Base-by-base conservation (phyloP, 2,329 filamentous ascomycete species). In the Trichoderma hamatum region DNA sequence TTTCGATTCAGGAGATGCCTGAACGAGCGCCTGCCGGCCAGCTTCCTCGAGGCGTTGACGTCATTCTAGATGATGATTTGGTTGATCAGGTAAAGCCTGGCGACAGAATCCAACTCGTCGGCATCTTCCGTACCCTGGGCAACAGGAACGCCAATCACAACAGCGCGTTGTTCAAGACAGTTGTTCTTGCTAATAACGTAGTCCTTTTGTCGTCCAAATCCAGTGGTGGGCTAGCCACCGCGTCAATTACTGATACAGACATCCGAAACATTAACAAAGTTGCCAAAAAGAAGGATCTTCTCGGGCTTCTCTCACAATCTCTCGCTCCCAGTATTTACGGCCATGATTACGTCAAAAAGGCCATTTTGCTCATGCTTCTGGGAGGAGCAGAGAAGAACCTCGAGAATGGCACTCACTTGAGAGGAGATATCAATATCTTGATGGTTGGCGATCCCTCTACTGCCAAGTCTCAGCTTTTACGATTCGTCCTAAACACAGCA, bases 361-460 rank as follows among this genome's bases (percentile, higher is more conserved):
- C 96, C 0, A 97, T 99, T 72, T 82, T 99, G 36, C 88, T 99
- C 60, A 96, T 98, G 92, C 86, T 99, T 32, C 84, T 99, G 16
- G 92, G 96, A 76, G 96, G 96, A 69, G 94, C 97, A 86, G 96
- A 99, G 84, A 99, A 99, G 85, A 99, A 99, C 76, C 82, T 99
- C 68, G 96, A 98, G 72, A 99, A 99, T 75, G 96, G 96, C 69
- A 98, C 96, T 1, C 96, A 99, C 87, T 82, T 99, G 78, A 91
- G 96, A 86, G 96, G 96, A 83, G 96, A 99, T 77, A 98, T 99
- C 82, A 99, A 99, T 79, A 97, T 99, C 73, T 86, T 99, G 62
- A 98, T 99, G 96, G 95, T 99, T 54, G 96, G 96, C 82, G 96
- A 99, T 79, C 96, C 96, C 3, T 99, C 96, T 0, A 99, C 96